Evolutionary conservation across 495 filamentous ascomycete genomes (phyloP), one percentile per base, ranked within the genome.

Genomic region (Penicillium bovifimosum): DNA sequence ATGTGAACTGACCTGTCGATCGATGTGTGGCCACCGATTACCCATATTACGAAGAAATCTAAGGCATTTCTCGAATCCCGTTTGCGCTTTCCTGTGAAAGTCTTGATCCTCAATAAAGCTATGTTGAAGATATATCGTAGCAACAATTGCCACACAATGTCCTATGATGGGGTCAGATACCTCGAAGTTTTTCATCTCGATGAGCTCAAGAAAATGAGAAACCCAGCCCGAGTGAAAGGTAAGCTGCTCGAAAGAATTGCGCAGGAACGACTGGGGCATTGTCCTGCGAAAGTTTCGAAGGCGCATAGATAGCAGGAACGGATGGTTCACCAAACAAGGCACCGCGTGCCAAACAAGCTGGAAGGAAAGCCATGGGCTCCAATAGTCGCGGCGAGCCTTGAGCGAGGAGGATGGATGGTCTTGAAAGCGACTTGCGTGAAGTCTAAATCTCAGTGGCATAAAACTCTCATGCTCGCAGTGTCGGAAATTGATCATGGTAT

Each of bases 401-500:
- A 76, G 55, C 11, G 71, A 63, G 3, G 59, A 59, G 0, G 62
- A 41, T 1, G 66, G 53, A 32, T 63, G 55, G 9, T 71, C 65
- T 27, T 66, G 67, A 41, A 76, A 74, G 11, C 66, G 60, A 33
- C 67, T 70, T 24, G 72, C 72, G 48, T 71, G 66, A 14, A 72
- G 68, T 13, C 73, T 61, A 35, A 72, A 71, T 41, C 58, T 63
- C 28, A 68, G 55, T 26, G 73, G 71, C 53, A 73, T 70, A n/a
- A 65, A 63, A 36, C 69, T 75, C 47, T 76, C 72, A 29, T 69
- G 70, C 13, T 75, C 70, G 47, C 66, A 74, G 46, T 74, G 72
- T 41, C 65, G 59, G 32, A 68, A 74, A 5, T 66, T 65, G 0
- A 75, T 69, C 39, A 66, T 69, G 0, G 67, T 52, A 47, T 72